These are phyloP conservation scores for Candida ipomoeae DNA, from an alignment of 805 yeast species.

Conservation along the genomic window DNA sequence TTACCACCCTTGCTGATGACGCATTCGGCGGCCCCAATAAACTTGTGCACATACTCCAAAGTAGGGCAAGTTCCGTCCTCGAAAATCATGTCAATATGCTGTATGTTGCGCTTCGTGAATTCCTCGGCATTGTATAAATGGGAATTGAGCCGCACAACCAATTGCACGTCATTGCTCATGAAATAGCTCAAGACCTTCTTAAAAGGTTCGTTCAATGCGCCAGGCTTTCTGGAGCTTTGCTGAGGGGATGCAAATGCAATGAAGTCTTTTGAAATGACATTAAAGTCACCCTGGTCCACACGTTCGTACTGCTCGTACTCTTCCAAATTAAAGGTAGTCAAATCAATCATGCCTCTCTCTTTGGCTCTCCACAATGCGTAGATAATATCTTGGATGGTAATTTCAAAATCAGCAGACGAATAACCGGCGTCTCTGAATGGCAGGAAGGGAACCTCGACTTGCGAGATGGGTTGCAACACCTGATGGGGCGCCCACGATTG, in stretches of 20 bases:
- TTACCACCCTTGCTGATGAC: slow-evolving; percentile 82
- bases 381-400: slow-evolving; percentile 90
- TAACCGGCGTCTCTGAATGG: slow-evolving; percentile 97
- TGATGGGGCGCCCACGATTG: slow-evolving; percentile 99
- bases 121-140: slow-evolving; percentile 83
- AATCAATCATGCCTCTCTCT: slow-evolving; percentile 81
- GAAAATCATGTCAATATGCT: slow-evolving; percentile 92
- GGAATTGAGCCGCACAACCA: slow-evolving; percentile 89
- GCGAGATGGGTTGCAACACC: slow-evolving; percentile 90
- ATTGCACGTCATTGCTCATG: slow-evolving; percentile 64
- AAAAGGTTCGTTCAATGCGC: slow-evolving; percentile 68
- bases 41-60: slow-evolving; percentile 85
- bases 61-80: slow-evolving; percentile 99
- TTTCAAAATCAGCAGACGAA: slow-evolving; percentile 89
- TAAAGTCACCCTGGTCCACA: slow-evolving; percentile 96
- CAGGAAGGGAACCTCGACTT: slow-evolving; percentile 89
- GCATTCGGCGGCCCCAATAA: slow-evolving; percentile 92
- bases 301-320: slow-evolving; percentile 92
- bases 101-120: slow-evolving; percentile 77
- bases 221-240: slow-evolving; percentile 47
- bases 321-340: slow-evolving; percentile 82
- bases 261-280: slow-evolving; percentile 85
- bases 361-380: slow-evolving; percentile 98
- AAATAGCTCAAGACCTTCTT: slow-evolving; percentile 78
- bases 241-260: slow-evolving; percentile 98